Conservation (phyloP, 345 rosid genomes). For the Populus tremula region DNA sequence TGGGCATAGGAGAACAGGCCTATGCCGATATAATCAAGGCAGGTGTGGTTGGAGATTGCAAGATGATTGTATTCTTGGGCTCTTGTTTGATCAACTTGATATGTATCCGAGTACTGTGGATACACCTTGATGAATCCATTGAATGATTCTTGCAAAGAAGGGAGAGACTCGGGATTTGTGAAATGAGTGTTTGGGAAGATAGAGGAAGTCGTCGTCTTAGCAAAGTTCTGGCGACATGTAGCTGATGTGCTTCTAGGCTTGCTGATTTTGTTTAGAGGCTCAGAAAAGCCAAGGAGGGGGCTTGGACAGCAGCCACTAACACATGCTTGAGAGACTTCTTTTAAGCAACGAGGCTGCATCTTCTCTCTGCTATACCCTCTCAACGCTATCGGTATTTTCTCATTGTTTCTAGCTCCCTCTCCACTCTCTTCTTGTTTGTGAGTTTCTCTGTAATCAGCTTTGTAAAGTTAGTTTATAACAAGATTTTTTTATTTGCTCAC, state of each 20-base stretch:
- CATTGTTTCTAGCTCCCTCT: conserved; percentile 5
- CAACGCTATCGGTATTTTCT: neutral
- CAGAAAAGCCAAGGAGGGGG: conserved; percentile 29
- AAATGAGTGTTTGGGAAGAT: conserved; percentile 70
- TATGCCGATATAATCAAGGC: conserved; percentile 88
- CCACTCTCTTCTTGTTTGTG: neutral
- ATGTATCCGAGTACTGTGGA: conserved; percentile 55
- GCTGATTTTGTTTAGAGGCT: conserved; percentile 34
- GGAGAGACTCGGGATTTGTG: conserved; percentile 79
- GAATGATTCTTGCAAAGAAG: conserved; percentile 60
- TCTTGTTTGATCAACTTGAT: conserved; percentile 60
- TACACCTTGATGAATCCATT: conserved; percentile 60
- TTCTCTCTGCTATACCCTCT: conserved; percentile 1
- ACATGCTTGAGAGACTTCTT: conserved; percentile 46
- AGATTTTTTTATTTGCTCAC: neutral
- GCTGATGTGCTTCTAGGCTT: conserved; percentile 50
- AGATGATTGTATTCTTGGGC: conserved; percentile 68
- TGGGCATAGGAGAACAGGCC: conserved; percentile 85
- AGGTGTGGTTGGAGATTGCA: conserved; percentile 54
- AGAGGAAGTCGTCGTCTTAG: conserved; percentile 51
- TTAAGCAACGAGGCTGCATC: conserved; percentile 43
- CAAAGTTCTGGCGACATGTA: conserved; percentile 60
- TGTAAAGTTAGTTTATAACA: neutral
- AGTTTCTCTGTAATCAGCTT: neutral
- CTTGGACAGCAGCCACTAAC: conserved; percentile 63